Conservation (phyloP, 1,284 basidiomycete genomes). For the Ustilago hordei region DNA sequence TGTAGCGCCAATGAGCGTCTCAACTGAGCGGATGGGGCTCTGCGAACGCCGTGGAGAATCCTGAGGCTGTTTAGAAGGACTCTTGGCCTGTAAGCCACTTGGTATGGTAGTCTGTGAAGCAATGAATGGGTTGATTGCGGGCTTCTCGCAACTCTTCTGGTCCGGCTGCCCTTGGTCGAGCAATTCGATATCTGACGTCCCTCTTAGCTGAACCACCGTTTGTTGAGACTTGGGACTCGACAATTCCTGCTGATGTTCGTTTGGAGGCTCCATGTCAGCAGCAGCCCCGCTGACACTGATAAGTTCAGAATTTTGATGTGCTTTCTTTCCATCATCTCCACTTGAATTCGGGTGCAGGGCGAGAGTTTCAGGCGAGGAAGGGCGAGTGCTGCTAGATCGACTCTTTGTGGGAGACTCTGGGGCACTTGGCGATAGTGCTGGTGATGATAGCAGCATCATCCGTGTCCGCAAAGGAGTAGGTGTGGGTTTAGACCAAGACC, state of each 20-base stretch:
- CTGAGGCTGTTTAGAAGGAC: conserved; percentile 21
- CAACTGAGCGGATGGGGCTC: conserved; percentile 39
- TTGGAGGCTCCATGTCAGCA: neutral
- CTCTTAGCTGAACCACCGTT: neutral
- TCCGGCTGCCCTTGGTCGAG: neutral
- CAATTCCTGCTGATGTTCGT: neutral
- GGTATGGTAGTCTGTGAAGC: conserved; percentile 10
- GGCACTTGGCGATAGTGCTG: neutral
- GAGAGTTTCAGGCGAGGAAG: conserved; percentile 13
- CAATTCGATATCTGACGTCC: neutral
- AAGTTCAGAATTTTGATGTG: neutral
- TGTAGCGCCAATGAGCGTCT: conserved; percentile 39
- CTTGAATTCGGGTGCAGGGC: neutral
- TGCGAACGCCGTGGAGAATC: conserved; percentile 19
- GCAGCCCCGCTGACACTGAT: neutral
- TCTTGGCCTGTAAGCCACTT: conserved; percentile 4
- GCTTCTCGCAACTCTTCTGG: neutral
- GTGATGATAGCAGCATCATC: conserved; percentile 14
- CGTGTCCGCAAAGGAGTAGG: conserved; percentile 15
- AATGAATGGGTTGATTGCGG: conserved; percentile 12
- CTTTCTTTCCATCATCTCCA: neutral
- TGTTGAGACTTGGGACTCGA: neutral
- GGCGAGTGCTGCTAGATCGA: conserved; percentile 3
- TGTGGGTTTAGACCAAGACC: conserved; percentile 29
- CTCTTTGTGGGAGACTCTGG: conserved; percentile 21